Evolutionary conservation across 768 basidiomycete genomes (phyloP), one percentile per base, ranked within the genome.

Genomic region (Coprinellus micaceus): DNA sequence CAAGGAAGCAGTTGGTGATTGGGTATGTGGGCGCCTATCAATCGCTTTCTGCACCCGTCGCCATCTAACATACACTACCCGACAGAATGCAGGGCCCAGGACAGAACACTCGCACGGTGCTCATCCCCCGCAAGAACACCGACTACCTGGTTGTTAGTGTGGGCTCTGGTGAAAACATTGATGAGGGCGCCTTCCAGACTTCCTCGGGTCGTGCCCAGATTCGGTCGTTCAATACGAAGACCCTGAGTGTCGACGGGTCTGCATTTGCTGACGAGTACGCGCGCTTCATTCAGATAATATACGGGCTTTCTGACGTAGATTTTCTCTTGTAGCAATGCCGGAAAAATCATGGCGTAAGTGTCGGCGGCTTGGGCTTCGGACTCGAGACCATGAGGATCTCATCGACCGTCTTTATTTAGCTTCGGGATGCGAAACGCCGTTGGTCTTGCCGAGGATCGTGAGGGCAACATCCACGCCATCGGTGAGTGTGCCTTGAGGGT

Each of bases 371-470:
- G n/a, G n/a, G n/a, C n/a, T n/a, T 30, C 28, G 41, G 4, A 33
- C n/a, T 9, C 21, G 24, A 4, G 12, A 25, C 44, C 9, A 15
- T 13, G 22, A 29, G 17, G 1, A 30, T 46, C 10, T 53, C 26
- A 28, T 40, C 45, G 39, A 25, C 53, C 24, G 7, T 12, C 7
- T 15, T 5, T 17, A 26, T n/a, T n/a, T 46, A 54, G 60, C 21
- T 62, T 60, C 40, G 61, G 61, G 22, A 30, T 60, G 33, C 33
- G 61, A 1, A 62, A 62, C 43, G 56, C 57, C 30, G 61, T 62
- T 10, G 61, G 61, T 12, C 36, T 62, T n/a, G 51, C 56, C 4
- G 56, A 62, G 48, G 61, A 62, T 49, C 11, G 46, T 21, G 46
- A 56, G n/a, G 61, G 61, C 12, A 60, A 54, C 45, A 50, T 62